phyloP scores from a whole-genome alignment of 176 grass and related monocot species.

The Ananas comosus region DNA sequence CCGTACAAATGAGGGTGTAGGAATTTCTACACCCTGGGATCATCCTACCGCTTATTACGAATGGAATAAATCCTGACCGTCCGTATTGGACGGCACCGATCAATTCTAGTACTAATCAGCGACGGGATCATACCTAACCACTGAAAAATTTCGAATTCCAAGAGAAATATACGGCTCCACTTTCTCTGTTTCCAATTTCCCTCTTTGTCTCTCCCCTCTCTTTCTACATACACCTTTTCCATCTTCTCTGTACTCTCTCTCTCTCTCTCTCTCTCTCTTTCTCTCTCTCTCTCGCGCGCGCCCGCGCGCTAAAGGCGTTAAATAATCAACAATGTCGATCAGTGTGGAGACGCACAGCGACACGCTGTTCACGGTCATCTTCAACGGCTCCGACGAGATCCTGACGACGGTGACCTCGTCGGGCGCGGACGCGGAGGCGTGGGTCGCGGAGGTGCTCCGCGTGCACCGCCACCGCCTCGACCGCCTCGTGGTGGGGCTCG shows the following conservation, averaged over 20 bases:
- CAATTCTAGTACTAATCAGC: too few species aligned
- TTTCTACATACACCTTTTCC: neutral
- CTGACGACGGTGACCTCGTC: conserved; percentile 39
- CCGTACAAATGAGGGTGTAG: too few species aligned
- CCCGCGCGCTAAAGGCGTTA: neutral
- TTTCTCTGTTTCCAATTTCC: conserved; percentile 19
- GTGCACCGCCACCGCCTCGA: conserved; percentile 1
- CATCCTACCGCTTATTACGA: too few species aligned
- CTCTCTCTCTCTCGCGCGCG: neutral
- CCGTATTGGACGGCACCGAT: too few species aligned
- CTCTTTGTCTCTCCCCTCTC: neutral
- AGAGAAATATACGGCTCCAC: too few species aligned
- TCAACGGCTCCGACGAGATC: conserved; percentile 13
- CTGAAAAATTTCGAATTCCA: too few species aligned
- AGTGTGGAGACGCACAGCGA: neutral
- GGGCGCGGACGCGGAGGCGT: conserved; percentile 10
- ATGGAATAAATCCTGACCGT: too few species aligned
- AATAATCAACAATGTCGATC: neutral
- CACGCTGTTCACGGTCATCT: neutral
- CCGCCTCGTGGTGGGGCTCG: conserved; percentile 44
- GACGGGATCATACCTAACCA: too few species aligned
- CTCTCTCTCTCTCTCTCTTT: neutral
- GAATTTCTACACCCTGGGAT: too few species aligned
- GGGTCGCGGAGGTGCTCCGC: conserved; percentile 16
- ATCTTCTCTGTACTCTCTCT: neutral